Evolutionary conservation across 2,329 filamentous ascomycete genomes (phyloP).

Genomic region (Huntiella decipiens): DNA sequence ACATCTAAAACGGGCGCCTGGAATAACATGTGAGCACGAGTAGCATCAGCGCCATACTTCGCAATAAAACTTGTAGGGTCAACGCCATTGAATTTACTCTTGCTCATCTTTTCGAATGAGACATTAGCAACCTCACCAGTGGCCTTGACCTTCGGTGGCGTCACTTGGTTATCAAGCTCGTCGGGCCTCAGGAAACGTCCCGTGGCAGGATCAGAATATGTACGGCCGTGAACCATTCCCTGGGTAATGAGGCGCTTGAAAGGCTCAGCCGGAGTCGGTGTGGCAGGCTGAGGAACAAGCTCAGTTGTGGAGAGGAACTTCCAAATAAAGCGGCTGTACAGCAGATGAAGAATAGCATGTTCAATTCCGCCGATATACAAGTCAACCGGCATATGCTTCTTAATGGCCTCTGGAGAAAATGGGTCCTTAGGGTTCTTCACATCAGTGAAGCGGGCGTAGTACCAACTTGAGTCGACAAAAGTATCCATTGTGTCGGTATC

Average conservation of each 20-base stretch:
- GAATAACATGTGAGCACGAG: constrained; percentile 73
- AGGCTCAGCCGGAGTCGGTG: constrained; percentile 36
- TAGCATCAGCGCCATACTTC: constrained; percentile 65
- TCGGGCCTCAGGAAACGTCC: constrained; percentile 60
- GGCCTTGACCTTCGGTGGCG: constrained; percentile 37
- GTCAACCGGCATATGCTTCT: constrained; percentile 51
- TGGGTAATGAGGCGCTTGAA: constrained; percentile 72
- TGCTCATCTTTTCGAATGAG: constrained; percentile 83
- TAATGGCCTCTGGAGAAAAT: constrained; percentile 39
- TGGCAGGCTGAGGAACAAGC: constrained; percentile 24
- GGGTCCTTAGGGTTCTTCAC: constrained; percentile 41
- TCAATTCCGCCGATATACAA: constrained; percentile 81
- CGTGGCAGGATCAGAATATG: constrained; percentile 53
- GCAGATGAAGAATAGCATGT: constrained; percentile 74
- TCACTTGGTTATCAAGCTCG: constrained; percentile 46
- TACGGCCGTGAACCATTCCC: constrained; percentile 85
- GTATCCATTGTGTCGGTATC: constrained; percentile 95
- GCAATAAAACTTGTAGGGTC: constrained; percentile 56
- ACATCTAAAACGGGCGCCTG: constrained; percentile 70
- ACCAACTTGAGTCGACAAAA: constrained; percentile 91
- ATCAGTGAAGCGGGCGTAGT: constrained; percentile 66
- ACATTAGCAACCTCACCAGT: constrained; percentile 40
- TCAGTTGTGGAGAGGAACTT: constrained; percentile 53
- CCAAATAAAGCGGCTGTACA: constrained; percentile 79
- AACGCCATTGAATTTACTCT: constrained; percentile 84